phyloP scores from a whole-genome alignment of 306 rosid species.

The Dalbergia cochinchinensis region DNA sequence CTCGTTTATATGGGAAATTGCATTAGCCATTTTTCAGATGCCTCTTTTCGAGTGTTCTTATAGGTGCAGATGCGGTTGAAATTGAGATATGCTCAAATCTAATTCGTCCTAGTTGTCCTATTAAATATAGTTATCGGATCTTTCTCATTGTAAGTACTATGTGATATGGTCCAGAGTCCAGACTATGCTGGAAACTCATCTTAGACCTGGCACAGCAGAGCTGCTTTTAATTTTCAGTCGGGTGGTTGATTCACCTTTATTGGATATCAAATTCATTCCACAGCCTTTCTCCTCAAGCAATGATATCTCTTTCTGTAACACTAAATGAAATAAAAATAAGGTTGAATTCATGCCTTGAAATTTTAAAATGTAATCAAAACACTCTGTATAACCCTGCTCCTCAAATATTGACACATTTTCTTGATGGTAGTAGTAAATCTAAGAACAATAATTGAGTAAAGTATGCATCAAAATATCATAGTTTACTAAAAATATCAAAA shows the following conservation, averaged over 20 bases:
- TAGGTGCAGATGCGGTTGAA: neutral
- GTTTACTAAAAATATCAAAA: too few relatives aligned
- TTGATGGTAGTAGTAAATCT: neutral
- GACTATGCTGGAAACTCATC: constrained; percentile 6
- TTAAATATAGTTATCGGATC: neutral
- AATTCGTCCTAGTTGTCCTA: constrained; percentile 5
- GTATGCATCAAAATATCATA: too few relatives aligned
- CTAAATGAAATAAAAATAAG: too few relatives aligned
- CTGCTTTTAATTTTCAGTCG: constrained; percentile 26
- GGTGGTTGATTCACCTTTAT: constrained; percentile 46
- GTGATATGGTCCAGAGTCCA: constrained; percentile 27
- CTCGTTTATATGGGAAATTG: neutral
- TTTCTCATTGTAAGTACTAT: neutral
- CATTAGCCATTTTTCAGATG: neutral
- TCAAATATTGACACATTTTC: neutral
- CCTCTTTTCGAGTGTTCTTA: neutral
- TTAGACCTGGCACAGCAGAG: neutral
- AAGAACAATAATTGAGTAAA: neutral
- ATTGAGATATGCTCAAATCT: constrained; percentile 5
- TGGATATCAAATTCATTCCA: constrained; percentile 29
- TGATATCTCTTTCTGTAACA: too few relatives aligned
- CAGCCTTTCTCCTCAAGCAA: neutral
- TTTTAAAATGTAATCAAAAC: neutral
- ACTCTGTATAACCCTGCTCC: neutral
- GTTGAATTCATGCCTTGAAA: too few relatives aligned